Percentiles rank a stretch among this genome's conserved stretches.
Evolutionary conservation across 139 green algal species (phyloP).

Genomic region (Pseudopediastrum boryanum): DNA sequence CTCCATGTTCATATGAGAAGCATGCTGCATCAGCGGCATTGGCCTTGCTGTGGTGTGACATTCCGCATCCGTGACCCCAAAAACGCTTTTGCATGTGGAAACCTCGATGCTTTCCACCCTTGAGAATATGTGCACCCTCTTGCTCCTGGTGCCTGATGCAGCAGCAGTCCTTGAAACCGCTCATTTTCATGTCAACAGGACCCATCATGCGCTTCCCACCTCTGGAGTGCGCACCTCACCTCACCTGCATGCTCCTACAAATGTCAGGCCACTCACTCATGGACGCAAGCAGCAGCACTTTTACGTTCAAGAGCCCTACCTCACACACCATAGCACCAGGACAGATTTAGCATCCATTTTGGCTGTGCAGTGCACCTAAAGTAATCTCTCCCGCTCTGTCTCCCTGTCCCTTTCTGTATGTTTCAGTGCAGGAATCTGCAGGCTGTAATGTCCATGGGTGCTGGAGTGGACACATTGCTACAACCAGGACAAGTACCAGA

Average conservation of each 20-base stretch:
- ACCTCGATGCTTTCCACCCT: too few relatives aligned
- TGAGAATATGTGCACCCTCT: too few relatives aligned
- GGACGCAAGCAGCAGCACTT: background rate
- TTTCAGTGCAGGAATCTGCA: conserved; percentile 45
- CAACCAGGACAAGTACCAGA: conserved; percentile 40
- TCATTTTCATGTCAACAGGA: too few relatives aligned
- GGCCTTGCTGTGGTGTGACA: too few relatives aligned
- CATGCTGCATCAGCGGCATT: background rate
- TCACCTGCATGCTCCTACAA: background rate
- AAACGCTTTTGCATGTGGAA: too few relatives aligned
- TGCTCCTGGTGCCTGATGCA: too few relatives aligned
- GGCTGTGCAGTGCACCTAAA: too few relatives aligned
- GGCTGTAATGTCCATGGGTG: conserved; percentile 58
- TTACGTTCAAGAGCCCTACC: background rate
- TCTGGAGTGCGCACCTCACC: too few relatives aligned
- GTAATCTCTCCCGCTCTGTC: too few relatives aligned
- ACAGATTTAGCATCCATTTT: background rate
- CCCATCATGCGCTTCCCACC: too few relatives aligned
- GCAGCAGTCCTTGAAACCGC: too few relatives aligned
- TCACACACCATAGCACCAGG: background rate
- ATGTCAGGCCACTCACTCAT: background rate
- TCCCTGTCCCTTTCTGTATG: background rate
- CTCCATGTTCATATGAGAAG: background rate
- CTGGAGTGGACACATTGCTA: conserved; percentile 62
- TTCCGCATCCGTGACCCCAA: too few relatives aligned